Conservation (phyloP, 2,329 filamentous ascomycete species). For the Talaromyces sp. region DNA sequence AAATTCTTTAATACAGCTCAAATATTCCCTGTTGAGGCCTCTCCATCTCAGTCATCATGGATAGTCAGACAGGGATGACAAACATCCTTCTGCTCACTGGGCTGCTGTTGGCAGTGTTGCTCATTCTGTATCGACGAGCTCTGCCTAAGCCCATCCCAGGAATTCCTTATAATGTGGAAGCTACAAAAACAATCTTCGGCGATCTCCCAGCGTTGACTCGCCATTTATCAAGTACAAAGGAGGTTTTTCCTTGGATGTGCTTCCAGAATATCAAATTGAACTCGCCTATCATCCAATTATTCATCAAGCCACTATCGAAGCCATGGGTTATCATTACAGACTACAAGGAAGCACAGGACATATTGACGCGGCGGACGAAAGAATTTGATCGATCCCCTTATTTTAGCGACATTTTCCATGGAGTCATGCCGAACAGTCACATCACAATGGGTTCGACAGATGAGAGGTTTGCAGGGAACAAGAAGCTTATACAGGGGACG, state of each 20-base stretch:
- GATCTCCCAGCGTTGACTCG: neutral
- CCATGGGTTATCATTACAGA: constrained; percentile 41
- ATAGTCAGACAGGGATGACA: neutral
- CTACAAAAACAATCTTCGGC: neutral
- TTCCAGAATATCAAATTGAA: constrained; percentile 12
- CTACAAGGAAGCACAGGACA: constrained; percentile 16
- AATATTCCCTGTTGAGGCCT: neutral
- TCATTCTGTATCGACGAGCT: neutral
- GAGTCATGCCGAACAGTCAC: neutral
- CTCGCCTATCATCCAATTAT: constrained; percentile 45
- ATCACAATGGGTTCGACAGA: neutral
- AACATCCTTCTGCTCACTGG: neutral
- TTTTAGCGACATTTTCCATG: neutral
- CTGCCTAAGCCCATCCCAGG: constrained; percentile 4
- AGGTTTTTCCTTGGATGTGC: neutral
- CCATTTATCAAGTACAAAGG: neutral
- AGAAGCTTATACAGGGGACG: neutral
- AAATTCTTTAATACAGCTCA: neutral
- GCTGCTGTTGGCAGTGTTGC: neutral
- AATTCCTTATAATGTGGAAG: constrained; percentile 1
- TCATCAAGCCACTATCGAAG: constrained; percentile 39
- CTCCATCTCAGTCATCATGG: neutral
- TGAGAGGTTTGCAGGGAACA: neutral
- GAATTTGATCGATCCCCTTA: constrained; percentile 17
- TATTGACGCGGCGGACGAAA: constrained; percentile 12